Conservation (phyloP, 805 yeast genomes). For the Hyphopichia homilentoma region DNA sequence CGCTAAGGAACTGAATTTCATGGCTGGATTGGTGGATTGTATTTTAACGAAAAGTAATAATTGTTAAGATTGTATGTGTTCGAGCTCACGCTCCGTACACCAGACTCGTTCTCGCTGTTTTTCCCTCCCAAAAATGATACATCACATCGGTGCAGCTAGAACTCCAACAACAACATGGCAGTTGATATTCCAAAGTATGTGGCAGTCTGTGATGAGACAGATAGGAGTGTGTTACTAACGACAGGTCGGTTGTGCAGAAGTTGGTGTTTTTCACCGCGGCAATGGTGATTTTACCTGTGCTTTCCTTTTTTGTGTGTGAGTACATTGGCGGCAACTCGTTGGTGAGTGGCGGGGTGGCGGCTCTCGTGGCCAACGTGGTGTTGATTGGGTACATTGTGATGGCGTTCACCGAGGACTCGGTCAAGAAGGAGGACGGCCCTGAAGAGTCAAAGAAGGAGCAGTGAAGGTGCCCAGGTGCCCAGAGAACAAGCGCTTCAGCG, state of each 20-base stretch:
- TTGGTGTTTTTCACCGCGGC: slow-evolving; percentile 71
- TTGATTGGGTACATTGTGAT: slow-evolving; percentile 68
- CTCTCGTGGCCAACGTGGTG: slow-evolving; percentile 70
- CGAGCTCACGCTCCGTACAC: too few relatives aligned
- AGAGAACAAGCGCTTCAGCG: too few relatives aligned
- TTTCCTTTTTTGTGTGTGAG: slow-evolving; percentile 57
- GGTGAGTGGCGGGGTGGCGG: slow-evolving; percentile 78
- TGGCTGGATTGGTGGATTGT: too few relatives aligned
- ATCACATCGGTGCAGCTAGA: too few relatives aligned
- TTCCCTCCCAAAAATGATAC: too few relatives aligned
- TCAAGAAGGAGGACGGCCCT: slow-evolving; percentile 26
- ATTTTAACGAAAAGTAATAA: too few relatives aligned
- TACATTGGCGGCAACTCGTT: slow-evolving; percentile 50
- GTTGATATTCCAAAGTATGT: slow-evolving; percentile 43
- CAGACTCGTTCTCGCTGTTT: too few relatives aligned
- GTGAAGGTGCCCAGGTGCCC: too few relatives aligned
- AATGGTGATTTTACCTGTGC: slow-evolving; percentile 67
- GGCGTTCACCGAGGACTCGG: slow-evolving; percentile 67
- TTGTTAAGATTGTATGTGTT: too few relatives aligned
- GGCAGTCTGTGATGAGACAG: slow-evolving; percentile 2
- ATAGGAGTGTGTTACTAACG: slow-evolving; percentile 7
- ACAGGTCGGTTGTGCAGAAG: slow-evolving; percentile 60
- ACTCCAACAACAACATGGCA: too few relatives aligned
- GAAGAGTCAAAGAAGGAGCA: too few relatives aligned
- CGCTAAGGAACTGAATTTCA: too few relatives aligned